These are phyloP conservation scores for Fibroporia radiculosa DNA, from an alignment of 768 basidiomycete genomes.

Conservation along the genomic window DNA sequence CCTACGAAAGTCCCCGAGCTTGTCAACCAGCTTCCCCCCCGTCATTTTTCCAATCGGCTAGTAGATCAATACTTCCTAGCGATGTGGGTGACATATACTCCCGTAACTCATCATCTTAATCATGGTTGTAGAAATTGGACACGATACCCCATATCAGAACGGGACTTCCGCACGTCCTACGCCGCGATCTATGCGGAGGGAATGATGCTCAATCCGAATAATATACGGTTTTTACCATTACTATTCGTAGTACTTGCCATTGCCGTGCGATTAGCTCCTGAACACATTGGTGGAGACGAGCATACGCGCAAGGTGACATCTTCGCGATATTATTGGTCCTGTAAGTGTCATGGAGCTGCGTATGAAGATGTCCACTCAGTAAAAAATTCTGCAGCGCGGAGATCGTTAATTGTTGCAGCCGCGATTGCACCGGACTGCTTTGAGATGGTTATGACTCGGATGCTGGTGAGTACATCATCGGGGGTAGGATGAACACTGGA, in stretches of 20 bases:
- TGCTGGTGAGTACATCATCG: conserved; percentile 43
- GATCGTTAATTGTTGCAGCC: conserved; percentile 83
- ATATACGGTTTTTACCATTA: conserved; percentile 83
- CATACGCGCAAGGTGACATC: conserved; percentile 71
- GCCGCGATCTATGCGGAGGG: conserved; percentile 55
- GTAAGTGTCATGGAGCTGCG: too few relatives aligned
- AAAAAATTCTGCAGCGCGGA: conserved; percentile 61
- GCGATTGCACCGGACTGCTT: conserved; percentile 90
- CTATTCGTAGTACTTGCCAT: conserved; percentile 91
- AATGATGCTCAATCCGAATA: conserved; percentile 60
- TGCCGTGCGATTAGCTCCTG: conserved; percentile 78
- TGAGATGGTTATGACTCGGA: conserved; percentile 86
- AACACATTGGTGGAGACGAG: conserved; percentile 75
- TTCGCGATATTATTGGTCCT: conserved; percentile 91
- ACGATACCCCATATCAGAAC: conserved; percentile 84
- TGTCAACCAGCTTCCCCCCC: conserved; percentile 80
- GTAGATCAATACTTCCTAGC: conserved; percentile 75
- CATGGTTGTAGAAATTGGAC: conserved; percentile 70
- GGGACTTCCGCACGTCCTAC: conserved; percentile 70
- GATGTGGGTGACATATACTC: conserved; percentile 40
- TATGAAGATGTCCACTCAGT: too few relatives aligned
- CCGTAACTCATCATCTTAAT: neutral
- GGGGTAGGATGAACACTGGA: conserved; percentile 5
- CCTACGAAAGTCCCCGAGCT: conserved; percentile 89
- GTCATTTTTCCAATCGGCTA: conserved; percentile 64